phyloP scores from a whole-genome alignment of 2,329 filamentous ascomycete species.

The Exophiala mesophila region DNA sequence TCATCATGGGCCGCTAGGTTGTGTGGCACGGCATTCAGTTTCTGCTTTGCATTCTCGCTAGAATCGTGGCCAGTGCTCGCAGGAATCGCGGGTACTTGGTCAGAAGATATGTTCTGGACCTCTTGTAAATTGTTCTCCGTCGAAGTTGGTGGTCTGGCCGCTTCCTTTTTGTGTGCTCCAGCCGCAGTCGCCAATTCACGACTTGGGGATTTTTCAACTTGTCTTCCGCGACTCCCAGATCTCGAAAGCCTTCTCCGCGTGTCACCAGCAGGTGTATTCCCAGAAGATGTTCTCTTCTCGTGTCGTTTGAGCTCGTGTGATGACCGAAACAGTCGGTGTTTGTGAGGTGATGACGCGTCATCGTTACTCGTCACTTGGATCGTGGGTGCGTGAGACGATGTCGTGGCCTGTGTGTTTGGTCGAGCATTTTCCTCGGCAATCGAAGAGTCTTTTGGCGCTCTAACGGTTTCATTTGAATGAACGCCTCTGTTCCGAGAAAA shows the following conservation, averaged over 20 bases:
- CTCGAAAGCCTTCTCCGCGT: constrained; percentile 7
- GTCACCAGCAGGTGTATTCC: neutral
- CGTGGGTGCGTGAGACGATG: constrained; percentile 51
- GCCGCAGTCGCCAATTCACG: constrained; percentile 13
- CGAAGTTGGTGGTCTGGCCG: neutral
- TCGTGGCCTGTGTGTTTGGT: constrained; percentile 14
- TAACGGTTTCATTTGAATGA: constrained; percentile 40
- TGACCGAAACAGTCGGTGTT: constrained; percentile 28
- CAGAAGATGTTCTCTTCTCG: constrained; percentile 9
- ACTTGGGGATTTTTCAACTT: constrained; percentile 5
- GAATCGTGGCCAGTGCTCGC: constrained; percentile 14
- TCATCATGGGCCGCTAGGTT: constrained; percentile 34
- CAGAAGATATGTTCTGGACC: constrained; percentile 22
- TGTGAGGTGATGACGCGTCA: constrained; percentile 28
- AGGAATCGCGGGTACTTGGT: constrained; percentile 15
- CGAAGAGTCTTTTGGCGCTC: constrained; percentile 19
- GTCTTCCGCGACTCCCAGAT: constrained; percentile 15
- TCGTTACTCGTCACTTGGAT: constrained; percentile 73
- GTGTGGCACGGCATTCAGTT: constrained; percentile 27
- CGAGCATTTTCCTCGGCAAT: constrained; percentile 25
- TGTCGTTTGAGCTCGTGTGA: constrained; percentile 29
- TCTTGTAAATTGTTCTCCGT: neutral
- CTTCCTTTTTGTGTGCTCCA: constrained; percentile 14
- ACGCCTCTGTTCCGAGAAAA: constrained; percentile 60
- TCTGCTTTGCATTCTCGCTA: constrained; percentile 16